Conservation (phyloP, 2,329 filamentous ascomycete genomes). For the Xylariaceae sp. region DNA sequence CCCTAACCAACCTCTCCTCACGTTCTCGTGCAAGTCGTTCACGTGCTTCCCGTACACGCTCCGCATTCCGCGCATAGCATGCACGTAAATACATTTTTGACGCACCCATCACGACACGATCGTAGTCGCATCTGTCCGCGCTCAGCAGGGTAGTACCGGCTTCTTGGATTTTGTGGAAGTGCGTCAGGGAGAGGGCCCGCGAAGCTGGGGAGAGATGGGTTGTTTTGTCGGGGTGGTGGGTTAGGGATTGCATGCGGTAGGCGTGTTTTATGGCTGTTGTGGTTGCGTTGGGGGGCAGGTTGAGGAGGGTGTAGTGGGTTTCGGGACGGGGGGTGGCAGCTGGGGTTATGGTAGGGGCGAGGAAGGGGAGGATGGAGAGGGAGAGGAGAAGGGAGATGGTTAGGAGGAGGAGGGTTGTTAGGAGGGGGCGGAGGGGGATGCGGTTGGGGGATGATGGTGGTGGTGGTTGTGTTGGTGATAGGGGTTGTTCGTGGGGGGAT, state of each 20-base stretch:
- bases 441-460: too few relatives aligned
- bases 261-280: conserved; percentile 1
- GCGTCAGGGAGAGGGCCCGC: background rate
- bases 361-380: background rate
- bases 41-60: background rate
- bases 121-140: background rate
- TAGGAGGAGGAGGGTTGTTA: background rate
- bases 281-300: background rate
- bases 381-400: background rate
- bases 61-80: background rate
- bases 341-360: too few relatives aligned
- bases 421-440: too few relatives aligned
- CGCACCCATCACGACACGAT: background rate
- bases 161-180: background rate
- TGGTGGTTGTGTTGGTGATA: too few relatives aligned
- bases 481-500: background rate
- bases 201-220: background rate
- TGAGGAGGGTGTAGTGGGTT: background rate
- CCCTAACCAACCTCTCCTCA: background rate
- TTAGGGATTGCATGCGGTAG: background rate
- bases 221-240: conserved; percentile 5
- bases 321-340: background rate
- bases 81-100: background rate
- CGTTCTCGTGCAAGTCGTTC: background rate
- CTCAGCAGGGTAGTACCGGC: background rate